These are phyloP conservation scores for Pseudozyma sp. DNA, from an alignment of 1,284 basidiomycete species.

Conservation along the genomic window DNA sequence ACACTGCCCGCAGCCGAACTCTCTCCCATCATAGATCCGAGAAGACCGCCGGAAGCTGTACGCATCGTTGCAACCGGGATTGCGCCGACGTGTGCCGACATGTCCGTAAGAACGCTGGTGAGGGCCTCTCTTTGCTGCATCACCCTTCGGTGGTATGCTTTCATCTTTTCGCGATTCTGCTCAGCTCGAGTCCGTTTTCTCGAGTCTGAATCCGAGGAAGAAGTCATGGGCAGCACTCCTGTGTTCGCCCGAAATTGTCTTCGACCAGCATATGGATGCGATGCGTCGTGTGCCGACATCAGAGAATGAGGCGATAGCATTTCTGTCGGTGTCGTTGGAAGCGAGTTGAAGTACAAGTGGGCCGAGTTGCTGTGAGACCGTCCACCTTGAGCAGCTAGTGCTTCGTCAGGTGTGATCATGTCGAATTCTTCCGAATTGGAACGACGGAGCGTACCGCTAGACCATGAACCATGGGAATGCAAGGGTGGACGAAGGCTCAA, in stretches of 20 bases:
- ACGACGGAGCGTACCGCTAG: neutral
- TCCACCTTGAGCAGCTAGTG: neutral
- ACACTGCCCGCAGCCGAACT: neutral
- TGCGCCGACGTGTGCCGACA: slow-evolving; percentile 28
- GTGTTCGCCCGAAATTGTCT: slow-evolving; percentile 6
- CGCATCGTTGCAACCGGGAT: slow-evolving; percentile 5
- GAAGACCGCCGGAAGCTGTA: neutral
- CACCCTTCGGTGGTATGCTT: slow-evolving; percentile 41
- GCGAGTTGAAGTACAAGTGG: slow-evolving; percentile 30
- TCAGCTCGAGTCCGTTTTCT: slow-evolving; percentile 37
- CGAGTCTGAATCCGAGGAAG: slow-evolving; percentile 22
- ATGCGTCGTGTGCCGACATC: slow-evolving; percentile 5
- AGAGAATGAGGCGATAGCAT: slow-evolving; percentile 5
- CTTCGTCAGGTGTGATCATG: slow-evolving; percentile 21
- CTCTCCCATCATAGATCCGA: slow-evolving; percentile 5
- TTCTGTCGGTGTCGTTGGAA: slow-evolving; percentile 29
- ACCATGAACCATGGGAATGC: slow-evolving; percentile 13
- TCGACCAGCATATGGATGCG: slow-evolving; percentile 15
- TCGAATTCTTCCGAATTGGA: slow-evolving; percentile 20
- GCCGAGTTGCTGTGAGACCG: slow-evolving; percentile 21
- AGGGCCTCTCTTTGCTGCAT: slow-evolving; percentile 49
- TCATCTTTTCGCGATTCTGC: slow-evolving; percentile 52
- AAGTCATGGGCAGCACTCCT: slow-evolving; percentile 14
- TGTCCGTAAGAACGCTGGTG: slow-evolving; percentile 24
- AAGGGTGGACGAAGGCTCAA: slow-evolving; percentile 10